A percentile compares a stretch with the other conserved stretches of the same genome.
phyloP scores from a whole-genome alignment of 2,329 filamentous ascomycete species.

The Chrysoporthe deuterocubensis region DNA sequence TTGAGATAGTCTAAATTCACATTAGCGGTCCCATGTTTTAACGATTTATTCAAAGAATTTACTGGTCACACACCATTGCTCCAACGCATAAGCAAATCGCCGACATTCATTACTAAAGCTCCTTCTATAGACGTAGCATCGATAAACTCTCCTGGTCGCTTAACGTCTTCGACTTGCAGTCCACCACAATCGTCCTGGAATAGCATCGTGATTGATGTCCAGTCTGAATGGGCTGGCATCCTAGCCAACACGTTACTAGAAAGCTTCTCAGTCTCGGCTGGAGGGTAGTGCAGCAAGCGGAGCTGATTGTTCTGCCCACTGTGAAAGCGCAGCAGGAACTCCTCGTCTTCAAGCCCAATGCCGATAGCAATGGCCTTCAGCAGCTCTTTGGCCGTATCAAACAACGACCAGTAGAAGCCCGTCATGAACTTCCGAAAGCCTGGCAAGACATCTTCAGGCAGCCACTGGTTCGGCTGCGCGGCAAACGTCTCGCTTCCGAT shows the following conservation, averaged over 20 bases:
- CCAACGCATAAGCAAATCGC: slow-evolving; percentile 28
- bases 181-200: slow-evolving; percentile 49
- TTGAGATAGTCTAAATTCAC: slow-evolving; percentile 24
- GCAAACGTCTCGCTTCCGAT: slow-evolving; percentile 26
- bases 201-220: slow-evolving; percentile 48
- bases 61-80: slow-evolving; percentile 25
- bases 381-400: slow-evolving; percentile 35
- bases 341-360: slow-evolving; percentile 36
- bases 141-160: slow-evolving; percentile 24
- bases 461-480: slow-evolving; percentile 43
- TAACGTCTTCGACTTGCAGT: slow-evolving; percentile 44
- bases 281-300: slow-evolving; percentile 60
- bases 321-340: slow-evolving; percentile 45
- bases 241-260: slow-evolving; percentile 35
- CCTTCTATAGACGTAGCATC: slow-evolving; percentile 25
- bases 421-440: slow-evolving; percentile 41
- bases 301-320: slow-evolving; percentile 62
- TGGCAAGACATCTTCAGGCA: slow-evolving; percentile 41
- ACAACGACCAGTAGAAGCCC: slow-evolving; percentile 39
- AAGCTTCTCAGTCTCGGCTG: slow-evolving; percentile 35
- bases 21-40: neutral
- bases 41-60: neutral
- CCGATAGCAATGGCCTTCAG: slow-evolving; percentile 40
- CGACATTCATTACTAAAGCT: slow-evolving; percentile 28
- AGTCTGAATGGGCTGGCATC: slow-evolving; percentile 40